Percentiles rank a stretch among this genome's conserved stretches.
These are phyloP conservation scores for Candida labiduridarum DNA, from an alignment of 1,139 yeast genomes.

Conservation along the genomic window DNA sequence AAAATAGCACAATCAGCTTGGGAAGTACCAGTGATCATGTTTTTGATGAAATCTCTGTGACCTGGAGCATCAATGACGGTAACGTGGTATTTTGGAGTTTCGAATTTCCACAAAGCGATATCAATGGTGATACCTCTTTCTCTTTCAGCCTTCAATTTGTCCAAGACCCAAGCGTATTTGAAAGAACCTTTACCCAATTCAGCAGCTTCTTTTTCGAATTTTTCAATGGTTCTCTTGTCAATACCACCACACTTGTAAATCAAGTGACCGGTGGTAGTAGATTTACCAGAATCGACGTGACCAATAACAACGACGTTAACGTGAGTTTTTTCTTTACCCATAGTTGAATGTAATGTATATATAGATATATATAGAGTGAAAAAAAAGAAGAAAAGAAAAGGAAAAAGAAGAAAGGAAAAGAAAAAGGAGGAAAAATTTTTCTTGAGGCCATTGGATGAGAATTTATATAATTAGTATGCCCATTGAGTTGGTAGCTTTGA, in stretches of 20 bases:
- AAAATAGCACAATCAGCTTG: slow-evolving; percentile 93
- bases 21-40: slow-evolving; percentile 92
- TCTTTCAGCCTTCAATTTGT: slow-evolving; percentile 94
- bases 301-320: slow-evolving; percentile 99
- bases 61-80: slow-evolving; percentile 96
- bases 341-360: slow-evolving; percentile 12
- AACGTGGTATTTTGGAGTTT: slow-evolving; percentile 91
- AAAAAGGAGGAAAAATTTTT: slow-evolving; percentile 8
- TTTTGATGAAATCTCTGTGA: slow-evolving; percentile 96
- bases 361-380: slow-evolving; percentile 38
- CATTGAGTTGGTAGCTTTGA: background rate
- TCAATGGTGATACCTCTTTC: slow-evolving; percentile 97
- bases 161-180: slow-evolving; percentile 98
- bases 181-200: slow-evolving; percentile 98
- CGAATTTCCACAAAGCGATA: slow-evolving; percentile 95
- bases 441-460: slow-evolving; percentile 4
- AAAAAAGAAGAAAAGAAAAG: slow-evolving; percentile 8
- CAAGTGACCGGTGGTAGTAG: slow-evolving; percentile 98
- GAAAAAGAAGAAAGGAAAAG: slow-evolving; percentile 5
- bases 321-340: slow-evolving; percentile 96
- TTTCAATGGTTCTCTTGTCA: slow-evolving; percentile 97
- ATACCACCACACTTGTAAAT: slow-evolving; percentile 93
- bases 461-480: background rate
- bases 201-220: slow-evolving; percentile 98
- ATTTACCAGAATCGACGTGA: slow-evolving; percentile 97